phyloP scores from a whole-genome alignment of 2,329 filamentous ascomycete species.

The Neoscytalidium dimidiatum region DNA sequence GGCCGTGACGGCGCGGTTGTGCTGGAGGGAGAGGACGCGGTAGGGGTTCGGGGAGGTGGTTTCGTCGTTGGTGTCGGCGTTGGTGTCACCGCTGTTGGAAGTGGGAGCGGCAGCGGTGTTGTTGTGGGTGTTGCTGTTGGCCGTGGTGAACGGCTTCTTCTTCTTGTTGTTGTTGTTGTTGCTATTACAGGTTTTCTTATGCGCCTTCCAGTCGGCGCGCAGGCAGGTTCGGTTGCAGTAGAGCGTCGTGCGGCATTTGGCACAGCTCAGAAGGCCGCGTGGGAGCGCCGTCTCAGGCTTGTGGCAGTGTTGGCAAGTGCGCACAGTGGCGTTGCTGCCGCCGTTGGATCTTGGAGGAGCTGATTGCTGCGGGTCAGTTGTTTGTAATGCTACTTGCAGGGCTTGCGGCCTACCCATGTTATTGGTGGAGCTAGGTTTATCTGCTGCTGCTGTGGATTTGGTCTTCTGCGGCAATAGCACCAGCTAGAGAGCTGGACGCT shows the following conservation, averaged over 20 bases:
- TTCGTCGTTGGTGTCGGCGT: no score
- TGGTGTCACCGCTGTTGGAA: no score
- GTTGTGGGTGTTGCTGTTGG: neutral
- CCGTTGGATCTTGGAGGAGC: neutral
- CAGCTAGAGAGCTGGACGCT: no score
- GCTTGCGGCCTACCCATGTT: no score
- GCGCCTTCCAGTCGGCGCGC: conserved; percentile 40
- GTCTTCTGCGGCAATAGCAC: no score
- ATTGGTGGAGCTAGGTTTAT: no score
- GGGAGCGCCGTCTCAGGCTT: neutral
- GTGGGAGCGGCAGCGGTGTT: neutral
- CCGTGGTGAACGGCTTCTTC: neutral
- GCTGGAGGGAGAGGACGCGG: neutral
- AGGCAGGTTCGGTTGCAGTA: conserved; percentile 46
- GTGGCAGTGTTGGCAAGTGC: neutral
- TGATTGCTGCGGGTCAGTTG: neutral
- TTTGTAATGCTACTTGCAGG: no score
- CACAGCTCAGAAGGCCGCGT: conserved; percentile 26
- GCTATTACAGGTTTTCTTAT: conserved; percentile 43
- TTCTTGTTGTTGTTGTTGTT: conserved; percentile 21
- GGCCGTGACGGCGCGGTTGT: neutral
- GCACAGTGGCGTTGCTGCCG: neutral
- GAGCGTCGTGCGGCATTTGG: conserved; percentile 39
- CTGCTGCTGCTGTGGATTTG: no score
- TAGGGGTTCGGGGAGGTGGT: neutral